Evolutionary conservation across 2,329 filamentous ascomycete genomes (phyloP).

Genomic region (Diaporthe vexans): DNA sequence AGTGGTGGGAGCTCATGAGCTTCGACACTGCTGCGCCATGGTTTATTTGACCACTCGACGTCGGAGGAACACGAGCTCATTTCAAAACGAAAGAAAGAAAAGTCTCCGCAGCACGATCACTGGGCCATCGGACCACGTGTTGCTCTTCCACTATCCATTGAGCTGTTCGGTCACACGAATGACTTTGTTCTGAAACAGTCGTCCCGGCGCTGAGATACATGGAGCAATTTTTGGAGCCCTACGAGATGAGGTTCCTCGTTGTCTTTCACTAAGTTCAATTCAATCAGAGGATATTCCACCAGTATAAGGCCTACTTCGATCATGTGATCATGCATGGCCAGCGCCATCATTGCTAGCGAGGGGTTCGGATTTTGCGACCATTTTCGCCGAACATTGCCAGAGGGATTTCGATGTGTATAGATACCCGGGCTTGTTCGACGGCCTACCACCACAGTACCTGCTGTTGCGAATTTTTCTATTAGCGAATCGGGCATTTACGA

Average conservation of each 20-base stretch:
- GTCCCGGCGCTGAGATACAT: background rate
- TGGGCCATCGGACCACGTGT: background rate
- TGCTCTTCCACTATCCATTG: background rate
- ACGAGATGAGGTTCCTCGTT: background rate
- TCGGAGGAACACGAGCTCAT: background rate
- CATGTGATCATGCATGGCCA: background rate
- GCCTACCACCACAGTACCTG: slow-evolving; percentile 12
- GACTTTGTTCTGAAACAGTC: background rate
- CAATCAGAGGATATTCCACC: slow-evolving; percentile 1
- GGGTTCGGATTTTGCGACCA: slow-evolving; percentile 6
- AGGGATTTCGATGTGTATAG: slow-evolving; percentile 7
- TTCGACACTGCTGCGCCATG: slow-evolving; percentile 51
- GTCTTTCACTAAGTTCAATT: background rate
- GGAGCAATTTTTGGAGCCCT: background rate
- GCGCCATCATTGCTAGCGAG: background rate
- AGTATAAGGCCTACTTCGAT: background rate
- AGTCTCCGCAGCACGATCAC: background rate
- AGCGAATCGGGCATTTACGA: background rate
- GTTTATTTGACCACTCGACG: slow-evolving; percentile 50
- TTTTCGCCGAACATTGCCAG: slow-evolving; percentile 3
- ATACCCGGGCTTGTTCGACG: slow-evolving; percentile 27
- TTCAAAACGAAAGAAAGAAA: background rate
- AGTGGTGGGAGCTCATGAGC: slow-evolving; percentile 57
- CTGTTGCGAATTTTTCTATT: background rate
- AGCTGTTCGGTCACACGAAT: background rate